These are phyloP conservation scores for Backusella tarrabulga DNA, from an alignment of 192 early-diverging fungal genomes.

Conservation along the genomic window DNA sequence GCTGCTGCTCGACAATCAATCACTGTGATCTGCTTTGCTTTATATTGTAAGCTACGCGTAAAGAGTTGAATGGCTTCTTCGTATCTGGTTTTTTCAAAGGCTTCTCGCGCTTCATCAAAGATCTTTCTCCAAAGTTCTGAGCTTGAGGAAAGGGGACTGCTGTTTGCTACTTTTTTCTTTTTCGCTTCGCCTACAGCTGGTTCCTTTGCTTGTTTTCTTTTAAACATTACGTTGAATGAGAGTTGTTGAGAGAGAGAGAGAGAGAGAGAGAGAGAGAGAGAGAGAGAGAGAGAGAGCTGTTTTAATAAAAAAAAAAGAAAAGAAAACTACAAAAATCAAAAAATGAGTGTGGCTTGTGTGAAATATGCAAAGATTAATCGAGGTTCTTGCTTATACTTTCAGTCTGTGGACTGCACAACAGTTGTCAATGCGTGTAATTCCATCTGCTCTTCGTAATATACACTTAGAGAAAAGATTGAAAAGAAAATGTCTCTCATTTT, in stretches of 20 bases:
- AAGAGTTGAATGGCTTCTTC: constrained; percentile 1
- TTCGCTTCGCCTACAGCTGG: not conserved
- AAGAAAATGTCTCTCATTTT: no score
- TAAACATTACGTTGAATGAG: not conserved
- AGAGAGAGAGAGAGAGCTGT: not conserved
- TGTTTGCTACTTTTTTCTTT: not conserved
- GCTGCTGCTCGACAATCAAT: constrained; percentile 11
- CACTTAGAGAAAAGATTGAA: no score
- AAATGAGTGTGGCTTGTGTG: no score
- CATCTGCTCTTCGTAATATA: no score
- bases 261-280: not conserved
- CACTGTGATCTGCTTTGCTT: not conserved
- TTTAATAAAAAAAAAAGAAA: not conserved
- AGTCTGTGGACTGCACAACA: no score
- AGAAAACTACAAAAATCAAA: no score
- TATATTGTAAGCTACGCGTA: not conserved
- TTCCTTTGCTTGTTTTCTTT: not conserved
- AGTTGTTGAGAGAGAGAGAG: not conserved
- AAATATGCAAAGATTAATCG: no score
- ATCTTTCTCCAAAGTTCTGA: not conserved
- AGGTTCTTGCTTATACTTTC: no score
- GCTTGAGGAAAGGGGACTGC: not conserved
- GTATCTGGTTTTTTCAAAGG: not conserved
- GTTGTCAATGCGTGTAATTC: no score
- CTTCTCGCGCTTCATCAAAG: not conserved